A percentile compares a stretch with the other conserved stretches of the same genome.
Evolutionary conservation across 1,284 basidiomycete genomes (phyloP).

Genomic region (Heterobasidion annosum): DNA sequence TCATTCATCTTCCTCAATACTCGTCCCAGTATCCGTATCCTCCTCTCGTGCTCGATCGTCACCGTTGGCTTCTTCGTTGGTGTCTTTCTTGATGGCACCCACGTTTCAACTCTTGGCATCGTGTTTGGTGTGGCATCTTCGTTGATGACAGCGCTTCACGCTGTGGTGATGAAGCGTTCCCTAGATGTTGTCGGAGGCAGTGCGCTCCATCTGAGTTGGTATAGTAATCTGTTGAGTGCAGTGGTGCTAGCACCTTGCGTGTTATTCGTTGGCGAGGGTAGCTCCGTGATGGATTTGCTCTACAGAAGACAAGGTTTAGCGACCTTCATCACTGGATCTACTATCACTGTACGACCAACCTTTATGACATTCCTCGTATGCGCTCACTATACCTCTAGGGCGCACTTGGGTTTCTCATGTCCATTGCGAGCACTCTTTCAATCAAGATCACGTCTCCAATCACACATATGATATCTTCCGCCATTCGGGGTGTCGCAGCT

Average conservation of each 20-base stretch:
- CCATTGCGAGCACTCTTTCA: constrained; percentile 79
- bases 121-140: constrained; percentile 72
- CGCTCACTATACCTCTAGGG: constrained; percentile 36
- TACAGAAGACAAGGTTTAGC: constrained; percentile 35
- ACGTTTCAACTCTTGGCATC: constrained; percentile 55
- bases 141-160: constrained; percentile 72
- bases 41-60: constrained; percentile 65
- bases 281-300: constrained; percentile 49
- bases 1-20: constrained; percentile 66
- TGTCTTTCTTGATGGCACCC: constrained; percentile 67
- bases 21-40: constrained; percentile 64
- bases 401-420: constrained; percentile 79
- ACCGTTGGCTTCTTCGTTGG: constrained; percentile 82
- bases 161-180: constrained; percentile 80
- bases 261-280: constrained; percentile 62
- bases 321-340: constrained; percentile 72
- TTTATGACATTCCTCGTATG: background rate
- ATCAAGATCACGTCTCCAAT: constrained; percentile 91
- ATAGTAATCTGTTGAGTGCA: constrained; percentile 72
- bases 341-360: constrained; percentile 50
- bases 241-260: constrained; percentile 58
- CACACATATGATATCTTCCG: constrained; percentile 87
- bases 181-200: constrained; percentile 70
- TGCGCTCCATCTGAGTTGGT: constrained; percentile 77
- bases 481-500: constrained; percentile 75